Evolutionary conservation across 225 moss, liverwort and hornwort genomes (phyloP), one percentile per base, ranked within the genome.

Genomic region (Asterella californica): DNA sequence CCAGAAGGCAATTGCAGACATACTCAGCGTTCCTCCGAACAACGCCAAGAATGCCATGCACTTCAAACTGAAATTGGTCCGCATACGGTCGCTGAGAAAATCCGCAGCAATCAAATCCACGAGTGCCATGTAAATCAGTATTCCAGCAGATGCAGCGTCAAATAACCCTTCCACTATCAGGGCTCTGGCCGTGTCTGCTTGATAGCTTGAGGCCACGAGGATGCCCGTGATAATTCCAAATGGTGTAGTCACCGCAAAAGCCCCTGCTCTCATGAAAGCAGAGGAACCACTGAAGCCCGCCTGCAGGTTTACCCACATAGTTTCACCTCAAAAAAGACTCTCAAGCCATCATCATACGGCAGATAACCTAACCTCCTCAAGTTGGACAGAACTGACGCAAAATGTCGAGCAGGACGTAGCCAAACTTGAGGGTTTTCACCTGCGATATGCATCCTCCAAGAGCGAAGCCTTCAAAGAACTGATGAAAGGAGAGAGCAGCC

Each of bases 381-480:
- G 32, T 34, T 6, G 27, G 48, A 15, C n/a, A 21, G 65, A 36
- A 71, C 10, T 55, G 10, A 32, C 1, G 6, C 38, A 30, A 18
- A 22, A 70, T n/a, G 50, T 27, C 74, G 49, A 74, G 27, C 32
- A 27, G 32, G 17, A 45, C 15, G 32, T 37, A n/a, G 42, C 11
- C 19, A 19, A 29, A 46, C 47, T 42, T 42, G 3, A 42, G 42
- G 42, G 3, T 3, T 42, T 42, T 10, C 49, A 94, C 96, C 69
- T 96, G 92, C 62, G 90, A 82, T 79, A 96, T 91, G 83, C 94
- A 94, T 47, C 92, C 96, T 78, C 96, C 96, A 19, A 96, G 91
- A 66, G 96, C 96, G 82, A 96, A 92, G 37, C 96, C 96, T 87
- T 96, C 96, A 80, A 96, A 96, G 27, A 94, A 88, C 64, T 96